These are phyloP conservation scores for Carex littledalei DNA, from an alignment of 176 grass and related monocot genomes.

Conservation along the genomic window DNA sequence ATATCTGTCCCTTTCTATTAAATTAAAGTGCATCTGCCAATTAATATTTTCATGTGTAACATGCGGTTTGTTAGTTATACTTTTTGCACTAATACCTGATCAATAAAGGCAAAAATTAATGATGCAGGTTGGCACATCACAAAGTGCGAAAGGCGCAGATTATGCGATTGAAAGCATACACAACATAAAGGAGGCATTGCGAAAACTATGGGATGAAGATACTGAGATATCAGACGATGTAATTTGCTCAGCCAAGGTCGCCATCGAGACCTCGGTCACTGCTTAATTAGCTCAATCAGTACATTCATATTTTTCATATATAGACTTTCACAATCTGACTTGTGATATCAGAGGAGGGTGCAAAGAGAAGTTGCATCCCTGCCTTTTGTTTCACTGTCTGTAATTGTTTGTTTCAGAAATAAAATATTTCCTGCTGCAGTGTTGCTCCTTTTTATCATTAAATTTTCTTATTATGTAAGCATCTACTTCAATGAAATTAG, in stretches of 20 bases:
- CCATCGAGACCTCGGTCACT: slow-evolving; percentile 78
- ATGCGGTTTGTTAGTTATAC: neutral
- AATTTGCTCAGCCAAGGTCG: slow-evolving; percentile 51
- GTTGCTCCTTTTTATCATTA: neutral
- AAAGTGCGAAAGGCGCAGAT: slow-evolving; percentile 66
- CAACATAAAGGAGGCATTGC: slow-evolving; percentile 80
- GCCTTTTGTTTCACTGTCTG: neutral
- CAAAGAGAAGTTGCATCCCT: neutral
- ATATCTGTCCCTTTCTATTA: neutral
- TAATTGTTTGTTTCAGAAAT: slow-evolving; percentile 26
- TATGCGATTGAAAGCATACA: slow-evolving; percentile 93
- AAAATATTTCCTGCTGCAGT: slow-evolving; percentile 11
- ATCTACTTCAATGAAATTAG: too few relatives aligned
- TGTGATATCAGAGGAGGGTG: neutral
- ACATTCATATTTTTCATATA: neutral
- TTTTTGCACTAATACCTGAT: neutral
- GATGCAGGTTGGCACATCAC: slow-evolving; percentile 55
- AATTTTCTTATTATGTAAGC: neutral
- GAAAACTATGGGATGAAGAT: slow-evolving; percentile 77
- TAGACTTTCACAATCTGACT: slow-evolving; percentile 1
- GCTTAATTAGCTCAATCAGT: slow-evolving; percentile 38
- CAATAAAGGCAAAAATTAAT: neutral
- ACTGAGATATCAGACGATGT: slow-evolving; percentile 68
- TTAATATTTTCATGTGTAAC: neutral
- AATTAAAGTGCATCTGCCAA: neutral